phyloP scores from a whole-genome alignment of 768 basidiomycete species.

The Lactarius pseudohatsudake region DNA sequence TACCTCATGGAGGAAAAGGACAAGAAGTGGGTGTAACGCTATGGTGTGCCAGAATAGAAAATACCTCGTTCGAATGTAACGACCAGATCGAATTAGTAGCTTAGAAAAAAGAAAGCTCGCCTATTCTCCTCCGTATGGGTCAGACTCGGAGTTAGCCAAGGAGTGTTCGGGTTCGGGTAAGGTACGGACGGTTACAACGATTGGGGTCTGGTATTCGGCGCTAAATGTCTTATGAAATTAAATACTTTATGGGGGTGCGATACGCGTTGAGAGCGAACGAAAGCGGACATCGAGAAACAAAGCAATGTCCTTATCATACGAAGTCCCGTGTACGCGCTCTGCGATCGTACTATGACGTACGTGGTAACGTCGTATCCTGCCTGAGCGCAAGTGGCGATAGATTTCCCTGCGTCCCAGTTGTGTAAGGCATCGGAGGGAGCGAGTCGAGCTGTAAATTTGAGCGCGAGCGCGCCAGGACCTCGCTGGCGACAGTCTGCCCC shows the following conservation, averaged over 20 bases:
- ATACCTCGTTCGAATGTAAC: not conserved
- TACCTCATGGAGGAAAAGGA: not conserved
- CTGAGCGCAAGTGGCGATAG: slow-evolving; percentile 6
- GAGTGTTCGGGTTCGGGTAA: not conserved
- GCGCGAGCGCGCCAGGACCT: slow-evolving; percentile 57
- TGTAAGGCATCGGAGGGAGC: slow-evolving; percentile 36
- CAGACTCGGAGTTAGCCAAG: not conserved
- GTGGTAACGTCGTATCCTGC: not conserved
- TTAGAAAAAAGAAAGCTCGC: not conserved
- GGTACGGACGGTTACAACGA: slow-evolving; percentile 1
- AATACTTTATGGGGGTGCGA: not conserved
- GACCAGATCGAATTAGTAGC: not conserved
- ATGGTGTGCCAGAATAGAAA: not conserved
- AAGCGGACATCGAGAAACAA: not conserved
- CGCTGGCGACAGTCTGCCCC: slow-evolving; percentile 61
- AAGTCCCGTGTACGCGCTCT: not conserved
- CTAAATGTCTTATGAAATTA: not conserved
- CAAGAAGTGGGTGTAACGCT: not conserved
- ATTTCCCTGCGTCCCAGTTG: slow-evolving; percentile 6
- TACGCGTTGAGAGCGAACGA: slow-evolving; percentile 1
- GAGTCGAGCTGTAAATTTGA: slow-evolving; percentile 47
- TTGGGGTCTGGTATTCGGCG: not conserved
- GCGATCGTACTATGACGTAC: not conserved
- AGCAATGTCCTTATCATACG: not conserved
- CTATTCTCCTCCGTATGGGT: not conserved